phyloP scores from a whole-genome alignment of 352 stramenopile species.

The Plasmopara viticola region DNA sequence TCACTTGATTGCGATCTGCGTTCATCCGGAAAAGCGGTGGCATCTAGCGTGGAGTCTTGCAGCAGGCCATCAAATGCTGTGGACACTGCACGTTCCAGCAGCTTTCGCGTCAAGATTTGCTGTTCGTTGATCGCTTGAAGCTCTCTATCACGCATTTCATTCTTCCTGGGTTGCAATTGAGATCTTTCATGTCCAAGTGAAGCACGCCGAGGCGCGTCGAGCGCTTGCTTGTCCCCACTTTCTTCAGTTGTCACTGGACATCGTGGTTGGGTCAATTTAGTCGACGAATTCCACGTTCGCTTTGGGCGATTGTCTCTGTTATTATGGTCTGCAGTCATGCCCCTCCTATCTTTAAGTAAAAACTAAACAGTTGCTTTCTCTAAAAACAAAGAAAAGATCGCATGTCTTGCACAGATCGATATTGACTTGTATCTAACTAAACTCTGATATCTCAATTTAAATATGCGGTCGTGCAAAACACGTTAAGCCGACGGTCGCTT shows the following conservation, averaged over 20 bases:
- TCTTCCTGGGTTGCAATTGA: neutral
- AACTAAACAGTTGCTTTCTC: slow-evolving; percentile 15
- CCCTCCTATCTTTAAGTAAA: neutral
- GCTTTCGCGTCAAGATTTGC: slow-evolving; percentile 29
- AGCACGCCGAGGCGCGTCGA: neutral
- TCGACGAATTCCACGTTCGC: slow-evolving; percentile 48
- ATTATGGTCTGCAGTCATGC: slow-evolving; percentile 11
- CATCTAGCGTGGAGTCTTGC: slow-evolving; percentile 20
- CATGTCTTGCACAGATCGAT: neutral
- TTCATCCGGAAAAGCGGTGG: slow-evolving; percentile 14
- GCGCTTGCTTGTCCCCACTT: neutral
- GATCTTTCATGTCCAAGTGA: slow-evolving; percentile 1
- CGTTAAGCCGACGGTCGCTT: slow-evolving; percentile 33
- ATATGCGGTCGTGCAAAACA: slow-evolving; percentile 13
- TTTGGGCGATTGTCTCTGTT: slow-evolving; percentile 9
- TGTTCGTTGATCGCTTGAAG: slow-evolving; percentile 10
- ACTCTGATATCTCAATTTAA: slow-evolving; percentile 8
- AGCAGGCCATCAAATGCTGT: slow-evolving; percentile 31
- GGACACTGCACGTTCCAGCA: slow-evolving; percentile 55
- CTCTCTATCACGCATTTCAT: neutral
- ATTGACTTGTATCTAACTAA: slow-evolving; percentile 12
- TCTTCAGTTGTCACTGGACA: neutral
- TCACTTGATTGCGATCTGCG: slow-evolving; percentile 15
- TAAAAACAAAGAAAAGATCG: neutral
- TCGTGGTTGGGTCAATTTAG: slow-evolving; percentile 18